Evolutionary conservation across 768 basidiomycete genomes (phyloP).

Genomic region (Daedalea quercina): DNA sequence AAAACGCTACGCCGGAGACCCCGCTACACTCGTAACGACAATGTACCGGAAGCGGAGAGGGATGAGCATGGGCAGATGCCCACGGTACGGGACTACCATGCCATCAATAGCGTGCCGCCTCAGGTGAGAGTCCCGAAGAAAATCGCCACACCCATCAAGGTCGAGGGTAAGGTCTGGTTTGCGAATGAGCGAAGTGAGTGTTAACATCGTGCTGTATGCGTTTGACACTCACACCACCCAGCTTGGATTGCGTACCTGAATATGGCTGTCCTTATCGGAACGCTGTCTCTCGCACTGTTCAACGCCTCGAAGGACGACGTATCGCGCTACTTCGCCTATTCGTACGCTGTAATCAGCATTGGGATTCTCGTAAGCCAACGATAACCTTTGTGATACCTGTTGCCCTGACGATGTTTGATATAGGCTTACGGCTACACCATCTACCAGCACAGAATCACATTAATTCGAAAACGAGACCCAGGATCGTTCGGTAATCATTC

Average conservation of each 20-base stretch:
- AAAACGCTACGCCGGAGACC: conserved; percentile 28
- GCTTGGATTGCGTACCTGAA: conserved; percentile 94
- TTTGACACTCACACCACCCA: conserved; percentile 20
- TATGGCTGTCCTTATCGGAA: conserved; percentile 75
- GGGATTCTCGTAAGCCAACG: conserved; percentile 46
- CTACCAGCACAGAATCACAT: conserved; percentile 83
- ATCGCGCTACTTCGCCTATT: conserved; percentile 71
- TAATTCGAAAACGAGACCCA: conserved; percentile 86
- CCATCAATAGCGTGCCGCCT: conserved; percentile 59
- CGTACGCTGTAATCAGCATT: conserved; percentile 76
- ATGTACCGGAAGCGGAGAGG: conserved; percentile 55
- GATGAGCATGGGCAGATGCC: conserved; percentile 49
- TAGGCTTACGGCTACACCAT: conserved; percentile 82
- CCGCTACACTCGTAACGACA: conserved; percentile 64
- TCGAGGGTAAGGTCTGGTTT: conserved; percentile 97
- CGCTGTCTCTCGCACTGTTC: conserved; percentile 82
- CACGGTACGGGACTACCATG: conserved; percentile 65
- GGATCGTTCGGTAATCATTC: conserved; percentile 70
- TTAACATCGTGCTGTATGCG: not conserved
- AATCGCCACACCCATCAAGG: conserved; percentile 72
- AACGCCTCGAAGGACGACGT: conserved; percentile 71
- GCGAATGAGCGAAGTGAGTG: conserved; percentile 86
- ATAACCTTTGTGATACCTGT: not conserved
- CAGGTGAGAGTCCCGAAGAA: conserved; percentile 77
- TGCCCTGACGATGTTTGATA: not conserved